Conservation (phyloP, 2,329 filamentous ascomycete genomes). For the Xylariaceae sp. region DNA sequence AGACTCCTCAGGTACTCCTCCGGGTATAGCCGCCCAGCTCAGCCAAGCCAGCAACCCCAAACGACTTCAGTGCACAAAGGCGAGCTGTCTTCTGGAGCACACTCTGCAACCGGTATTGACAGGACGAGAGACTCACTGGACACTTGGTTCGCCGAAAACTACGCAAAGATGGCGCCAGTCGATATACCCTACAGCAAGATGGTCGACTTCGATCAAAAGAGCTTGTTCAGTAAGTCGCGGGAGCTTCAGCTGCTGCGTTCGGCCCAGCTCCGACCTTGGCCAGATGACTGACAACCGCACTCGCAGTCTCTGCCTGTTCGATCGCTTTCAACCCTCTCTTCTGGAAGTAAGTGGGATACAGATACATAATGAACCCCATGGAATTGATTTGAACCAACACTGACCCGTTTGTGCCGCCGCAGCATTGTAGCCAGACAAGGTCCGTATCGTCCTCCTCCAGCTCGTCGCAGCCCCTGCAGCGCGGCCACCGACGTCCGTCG, state of each 20-base stretch:
- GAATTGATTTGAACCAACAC: neutral
- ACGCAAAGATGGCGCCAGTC: constrained; percentile 32
- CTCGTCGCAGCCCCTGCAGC: constrained; percentile 11
- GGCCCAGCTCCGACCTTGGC: constrained; percentile 1
- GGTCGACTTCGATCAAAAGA: constrained; percentile 64
- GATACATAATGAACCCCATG: neutral
- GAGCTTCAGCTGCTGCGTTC: constrained; percentile 6
- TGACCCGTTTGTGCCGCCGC: constrained; percentile 7
- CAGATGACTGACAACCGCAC: constrained; percentile 8
- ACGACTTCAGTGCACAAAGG: too few relatives aligned
- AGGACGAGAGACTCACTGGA: too few relatives aligned
- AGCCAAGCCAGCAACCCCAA: too few relatives aligned
- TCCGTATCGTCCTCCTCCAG: constrained; percentile 35
- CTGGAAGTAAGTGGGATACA: constrained; percentile 81
- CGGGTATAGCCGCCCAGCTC: constrained; percentile 1
- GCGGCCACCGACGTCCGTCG: neutral
- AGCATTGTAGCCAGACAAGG: constrained; percentile 82
- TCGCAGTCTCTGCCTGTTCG: constrained; percentile 68
- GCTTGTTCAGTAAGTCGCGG: constrained; percentile 55
- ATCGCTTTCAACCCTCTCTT: constrained; percentile 98
- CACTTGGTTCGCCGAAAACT: too few relatives aligned
- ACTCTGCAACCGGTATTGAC: too few relatives aligned
- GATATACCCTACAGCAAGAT: constrained; percentile 36
- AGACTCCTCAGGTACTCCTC: neutral
- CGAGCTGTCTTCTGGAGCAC: too few relatives aligned